Conservation (phyloP, 2,329 filamentous ascomycete genomes). For the Paramyrothecium sp. region DNA sequence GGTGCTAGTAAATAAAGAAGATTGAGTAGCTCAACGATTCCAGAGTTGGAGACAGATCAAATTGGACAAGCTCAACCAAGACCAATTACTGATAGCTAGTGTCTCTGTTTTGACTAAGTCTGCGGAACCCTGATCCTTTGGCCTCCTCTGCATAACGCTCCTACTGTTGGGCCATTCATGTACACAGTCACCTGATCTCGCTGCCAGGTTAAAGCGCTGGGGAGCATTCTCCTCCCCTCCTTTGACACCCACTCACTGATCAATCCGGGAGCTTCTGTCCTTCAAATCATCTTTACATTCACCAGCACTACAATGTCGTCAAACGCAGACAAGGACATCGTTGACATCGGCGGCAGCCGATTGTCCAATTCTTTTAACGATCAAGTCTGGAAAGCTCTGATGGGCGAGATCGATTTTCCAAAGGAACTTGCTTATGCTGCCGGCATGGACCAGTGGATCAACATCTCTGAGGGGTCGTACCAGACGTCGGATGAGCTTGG, state of each 20-base stretch:
- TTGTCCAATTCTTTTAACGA: background rate
- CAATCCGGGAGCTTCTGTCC: background rate
- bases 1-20: background rate
- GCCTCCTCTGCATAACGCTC: background rate
- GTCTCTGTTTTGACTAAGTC: too few relatives aligned
- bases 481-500: background rate
- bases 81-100: too few relatives aligned
- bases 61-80: background rate
- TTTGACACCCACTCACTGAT: background rate
- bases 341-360: constrained; percentile 1
- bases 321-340: background rate
- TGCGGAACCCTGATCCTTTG: too few relatives aligned
- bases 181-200: background rate
- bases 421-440: background rate
- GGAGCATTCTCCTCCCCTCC: background rate
- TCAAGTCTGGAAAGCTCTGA: background rate
- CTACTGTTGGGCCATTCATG: background rate
- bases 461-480: background rate
- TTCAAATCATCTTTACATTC: background rate
- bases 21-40: background rate
- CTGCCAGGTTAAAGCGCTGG: background rate
- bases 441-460: background rate
- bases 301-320: background rate
- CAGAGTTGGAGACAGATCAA: background rate
- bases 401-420: background rate